Percentiles rank a stretch among this genome's conserved stretches.
phyloP scores from a whole-genome alignment of 164 flowering plant species.

The Pachysandra terminalis region DNA sequence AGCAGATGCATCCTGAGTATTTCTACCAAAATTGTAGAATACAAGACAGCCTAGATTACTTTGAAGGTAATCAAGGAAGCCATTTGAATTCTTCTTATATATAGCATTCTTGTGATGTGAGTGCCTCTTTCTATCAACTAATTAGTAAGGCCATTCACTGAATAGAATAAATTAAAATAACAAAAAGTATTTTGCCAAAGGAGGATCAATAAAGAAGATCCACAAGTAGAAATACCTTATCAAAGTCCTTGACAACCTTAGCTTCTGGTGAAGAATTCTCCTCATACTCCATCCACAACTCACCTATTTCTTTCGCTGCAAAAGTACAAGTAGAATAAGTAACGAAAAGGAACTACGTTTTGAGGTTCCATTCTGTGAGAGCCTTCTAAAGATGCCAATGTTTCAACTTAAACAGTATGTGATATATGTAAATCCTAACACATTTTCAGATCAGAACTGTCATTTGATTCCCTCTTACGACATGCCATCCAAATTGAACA shows the following conservation, averaged over 20 bases:
- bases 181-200: too few species aligned
- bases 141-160: too few species aligned
- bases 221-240: conserved; percentile 53
- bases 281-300: conserved; percentile 92
- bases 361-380: background rate
- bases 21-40: too few species aligned
- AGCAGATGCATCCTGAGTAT: too few species aligned
- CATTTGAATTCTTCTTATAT: too few species aligned
- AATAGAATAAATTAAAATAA: too few species aligned
- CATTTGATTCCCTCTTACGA: too few species aligned
- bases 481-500: background rate
- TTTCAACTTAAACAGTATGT: background rate
- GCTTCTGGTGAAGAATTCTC: conserved; percentile 80
- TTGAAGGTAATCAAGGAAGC: too few species aligned
- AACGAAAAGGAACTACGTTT: too few species aligned
- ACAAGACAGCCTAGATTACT: too few species aligned
- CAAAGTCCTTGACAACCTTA: conserved; percentile 91
- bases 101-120: too few species aligned
- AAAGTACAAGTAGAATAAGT: background rate
- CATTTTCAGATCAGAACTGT: background rate
- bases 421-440: background rate
- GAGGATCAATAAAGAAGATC: background rate
- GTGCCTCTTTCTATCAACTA: too few species aligned
- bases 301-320: conserved; percentile 77
- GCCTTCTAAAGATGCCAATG: background rate